These are phyloP conservation scores for Talaromyces thailandensis DNA, from an alignment of 495 filamentous ascomycete species.

Conservation along the genomic window DNA sequence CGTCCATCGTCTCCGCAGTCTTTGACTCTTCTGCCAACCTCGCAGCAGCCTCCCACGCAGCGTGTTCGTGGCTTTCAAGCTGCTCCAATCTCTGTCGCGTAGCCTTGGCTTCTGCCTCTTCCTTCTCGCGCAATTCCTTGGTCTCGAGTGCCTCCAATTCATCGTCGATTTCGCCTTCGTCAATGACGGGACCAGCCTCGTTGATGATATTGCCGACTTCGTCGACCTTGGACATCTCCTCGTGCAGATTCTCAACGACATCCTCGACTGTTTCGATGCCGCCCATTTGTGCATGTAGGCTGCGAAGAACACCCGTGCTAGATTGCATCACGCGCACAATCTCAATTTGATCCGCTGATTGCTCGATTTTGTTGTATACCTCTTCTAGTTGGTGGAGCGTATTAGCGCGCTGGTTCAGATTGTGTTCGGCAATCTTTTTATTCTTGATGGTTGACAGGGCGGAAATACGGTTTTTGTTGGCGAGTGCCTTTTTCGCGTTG, in stretches of 20 bases:
- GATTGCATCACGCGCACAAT: constrained; percentile 74
- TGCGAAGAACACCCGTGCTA: constrained; percentile 57
- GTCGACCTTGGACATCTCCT: constrained; percentile 75
- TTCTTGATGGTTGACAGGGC: constrained; percentile 71
- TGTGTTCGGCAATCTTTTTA: constrained; percentile 70
- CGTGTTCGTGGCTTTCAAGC: constrained; percentile 31
- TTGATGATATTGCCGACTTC: constrained; percentile 72
- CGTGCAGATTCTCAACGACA: constrained; percentile 61
- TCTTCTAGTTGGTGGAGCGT: constrained; percentile 75
- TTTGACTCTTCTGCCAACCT: constrained; percentile 15
- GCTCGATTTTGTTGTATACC: constrained; percentile 69
- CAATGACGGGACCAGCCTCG: constrained; percentile 51
- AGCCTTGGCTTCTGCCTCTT: constrained; percentile 39
- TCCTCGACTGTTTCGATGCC: constrained; percentile 67
- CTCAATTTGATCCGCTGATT: constrained; percentile 74
- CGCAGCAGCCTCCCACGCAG: constrained; percentile 22
- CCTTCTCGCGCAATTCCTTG: constrained; percentile 49
- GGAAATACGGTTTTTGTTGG: constrained; percentile 57
- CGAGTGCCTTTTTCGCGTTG: constrained; percentile 59
- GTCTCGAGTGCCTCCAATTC: constrained; percentile 72
- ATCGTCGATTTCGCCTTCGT: constrained; percentile 81
- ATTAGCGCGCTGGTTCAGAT: constrained; percentile 56
- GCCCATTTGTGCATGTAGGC: constrained; percentile 68
- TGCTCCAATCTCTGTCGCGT: constrained; percentile 37
- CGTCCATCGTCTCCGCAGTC: constrained; percentile 5